Evolutionary conservation across 1,284 basidiomycete species (phyloP).

Genomic region (Meira miltonrushii): DNA sequence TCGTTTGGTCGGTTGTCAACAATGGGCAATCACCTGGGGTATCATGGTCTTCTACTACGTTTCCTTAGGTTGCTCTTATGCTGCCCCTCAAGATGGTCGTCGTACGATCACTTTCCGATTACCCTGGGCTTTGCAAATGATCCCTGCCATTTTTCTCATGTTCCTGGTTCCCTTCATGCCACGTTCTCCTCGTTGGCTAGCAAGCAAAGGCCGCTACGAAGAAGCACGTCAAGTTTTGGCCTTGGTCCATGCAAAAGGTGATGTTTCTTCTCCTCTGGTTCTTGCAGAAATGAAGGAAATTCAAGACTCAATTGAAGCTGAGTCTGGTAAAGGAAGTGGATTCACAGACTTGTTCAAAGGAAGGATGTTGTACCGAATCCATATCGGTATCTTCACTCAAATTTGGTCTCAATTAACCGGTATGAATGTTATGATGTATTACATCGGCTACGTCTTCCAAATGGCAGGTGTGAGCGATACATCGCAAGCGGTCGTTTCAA

Average conservation of each 20-base stretch:
- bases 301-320: slow-evolving; percentile 61
- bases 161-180: slow-evolving; percentile 58
- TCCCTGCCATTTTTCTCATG: slow-evolving; percentile 55
- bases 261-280: slow-evolving; percentile 46
- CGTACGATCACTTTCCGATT: slow-evolving; percentile 57
- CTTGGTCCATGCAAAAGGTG: slow-evolving; percentile 47
- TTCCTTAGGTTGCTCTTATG: slow-evolving; percentile 17
- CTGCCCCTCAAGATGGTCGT: slow-evolving; percentile 10
- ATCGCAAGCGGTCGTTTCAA: slow-evolving; percentile 1
- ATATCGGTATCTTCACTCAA: slow-evolving; percentile 24
- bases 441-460: slow-evolving; percentile 23
- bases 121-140: slow-evolving; percentile 66
- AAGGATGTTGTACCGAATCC: slow-evolving; percentile 20
- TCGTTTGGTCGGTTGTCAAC: slow-evolving; percentile 53
- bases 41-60: slow-evolving; percentile 45
- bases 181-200: slow-evolving; percentile 72
- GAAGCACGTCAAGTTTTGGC: slow-evolving; percentile 52
- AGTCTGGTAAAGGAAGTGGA: slow-evolving; percentile 26
- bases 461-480: slow-evolving; percentile 15
- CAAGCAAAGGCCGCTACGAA: slow-evolving; percentile 13
- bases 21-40: slow-evolving; percentile 50
- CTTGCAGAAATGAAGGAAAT: slow-evolving; percentile 60
- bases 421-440: slow-evolving; percentile 55
- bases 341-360: slow-evolving; percentile 18
- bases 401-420: slow-evolving; percentile 51